Evolutionary conservation across 306 rosid species (phyloP).

Genomic region (Cucurbita ficifolia): DNA sequence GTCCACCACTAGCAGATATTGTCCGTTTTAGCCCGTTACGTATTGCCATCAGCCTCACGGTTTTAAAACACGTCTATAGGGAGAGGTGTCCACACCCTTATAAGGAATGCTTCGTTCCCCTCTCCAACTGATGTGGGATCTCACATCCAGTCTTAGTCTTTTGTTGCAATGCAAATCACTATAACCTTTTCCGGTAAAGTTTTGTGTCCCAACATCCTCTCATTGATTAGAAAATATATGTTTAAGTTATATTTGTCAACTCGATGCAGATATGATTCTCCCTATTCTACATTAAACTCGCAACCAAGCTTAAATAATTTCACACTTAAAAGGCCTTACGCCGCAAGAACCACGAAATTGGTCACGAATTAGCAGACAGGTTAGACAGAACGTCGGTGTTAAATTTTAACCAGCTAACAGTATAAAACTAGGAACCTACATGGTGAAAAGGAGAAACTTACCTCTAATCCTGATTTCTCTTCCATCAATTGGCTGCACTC

Average conservation of each 20-base stretch:
- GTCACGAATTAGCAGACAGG: not conserved
- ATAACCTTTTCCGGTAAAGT: not conserved
- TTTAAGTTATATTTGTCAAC: not conserved
- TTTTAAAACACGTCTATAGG: no score
- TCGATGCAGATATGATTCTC: not conserved
- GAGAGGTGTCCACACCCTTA: no score
- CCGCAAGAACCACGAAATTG: not conserved
- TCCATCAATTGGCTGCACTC: conserved; percentile 55
- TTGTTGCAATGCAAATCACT: not conserved
- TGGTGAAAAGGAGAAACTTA: conserved; percentile 9
- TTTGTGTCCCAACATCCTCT: not conserved
- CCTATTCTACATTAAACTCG: not conserved
- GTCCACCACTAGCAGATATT: no score
- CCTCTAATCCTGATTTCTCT: conserved; percentile 80
- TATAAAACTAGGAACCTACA: not conserved
- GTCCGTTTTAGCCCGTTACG: no score
- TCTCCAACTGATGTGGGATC: no score
- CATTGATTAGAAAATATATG: not conserved
- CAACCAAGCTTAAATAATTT: not conserved
- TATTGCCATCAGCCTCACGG: no score
- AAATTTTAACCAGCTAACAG: not conserved
- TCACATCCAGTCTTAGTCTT: not conserved
- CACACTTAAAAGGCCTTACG: not conserved
- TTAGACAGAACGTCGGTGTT: not conserved
- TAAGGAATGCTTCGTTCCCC: no score